These are phyloP conservation scores for Pittosporum tobira DNA, from an alignment of 129 eudicot genomes.

Conservation along the genomic window DNA sequence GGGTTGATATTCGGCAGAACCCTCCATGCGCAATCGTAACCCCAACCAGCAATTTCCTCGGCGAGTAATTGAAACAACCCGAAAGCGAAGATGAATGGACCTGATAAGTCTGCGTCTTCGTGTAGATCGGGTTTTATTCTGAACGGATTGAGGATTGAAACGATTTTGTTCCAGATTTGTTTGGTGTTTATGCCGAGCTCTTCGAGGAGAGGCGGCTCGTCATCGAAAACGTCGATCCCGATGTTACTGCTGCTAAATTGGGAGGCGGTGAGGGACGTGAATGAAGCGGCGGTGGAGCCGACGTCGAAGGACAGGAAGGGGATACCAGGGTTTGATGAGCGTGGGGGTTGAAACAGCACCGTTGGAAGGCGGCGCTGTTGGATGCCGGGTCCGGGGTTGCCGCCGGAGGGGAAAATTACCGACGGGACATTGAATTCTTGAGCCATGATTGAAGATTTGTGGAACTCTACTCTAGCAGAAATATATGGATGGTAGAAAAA, in stretches of 20 bases:
- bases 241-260: slow-evolving; percentile 29
- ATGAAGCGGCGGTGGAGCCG: slow-evolving; percentile 44
- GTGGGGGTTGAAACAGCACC: slow-evolving; percentile 56
- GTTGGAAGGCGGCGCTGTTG: slow-evolving; percentile 56
- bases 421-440: no score
- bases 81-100: slow-evolving; percentile 63
- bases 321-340: slow-evolving; percentile 41
- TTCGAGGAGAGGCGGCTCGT: no score
- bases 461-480: no score
- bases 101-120: no score
- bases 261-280: slow-evolving; percentile 50
- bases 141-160: slow-evolving; percentile 56
- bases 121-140: no score
- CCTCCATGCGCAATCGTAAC: slow-evolving; percentile 69
- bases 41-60: no score
- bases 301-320: slow-evolving; percentile 79
- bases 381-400: slow-evolving; percentile 26
- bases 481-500: no score
- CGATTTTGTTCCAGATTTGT: no score
- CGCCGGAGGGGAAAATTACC: no score
- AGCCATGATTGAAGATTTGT: no score
- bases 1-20: no score
- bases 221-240: slow-evolving; percentile 47
- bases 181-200: no score
- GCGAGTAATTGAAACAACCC: slow-evolving; percentile 75